Conservation (phyloP, 805 yeast species). For the Barnettozyma sp. region DNA sequence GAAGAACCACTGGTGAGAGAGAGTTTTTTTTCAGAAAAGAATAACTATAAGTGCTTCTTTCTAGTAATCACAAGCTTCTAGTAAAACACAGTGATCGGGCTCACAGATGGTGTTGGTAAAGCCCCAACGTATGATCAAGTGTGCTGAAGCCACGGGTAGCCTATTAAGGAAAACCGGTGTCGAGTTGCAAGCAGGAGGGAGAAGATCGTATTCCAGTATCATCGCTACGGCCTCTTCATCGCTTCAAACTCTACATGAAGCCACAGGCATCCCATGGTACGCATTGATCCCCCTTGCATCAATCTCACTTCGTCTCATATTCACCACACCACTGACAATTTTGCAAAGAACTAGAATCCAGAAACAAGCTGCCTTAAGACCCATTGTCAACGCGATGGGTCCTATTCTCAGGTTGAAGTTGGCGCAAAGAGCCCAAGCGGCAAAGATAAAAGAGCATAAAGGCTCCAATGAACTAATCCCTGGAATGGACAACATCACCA, state of each 20-base stretch:
- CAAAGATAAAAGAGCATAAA: slow-evolving; percentile 25
- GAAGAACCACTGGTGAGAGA: too few species aligned
- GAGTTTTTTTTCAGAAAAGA: too few species aligned
- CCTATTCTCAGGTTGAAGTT: slow-evolving; percentile 60
- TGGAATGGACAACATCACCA: slow-evolving; percentile 3
- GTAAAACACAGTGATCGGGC: too few species aligned
- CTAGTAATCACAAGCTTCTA: too few species aligned
- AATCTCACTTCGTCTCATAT: slow-evolving; percentile 49
- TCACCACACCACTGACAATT: slow-evolving; percentile 77
- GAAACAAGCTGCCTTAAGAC: slow-evolving; percentile 64
- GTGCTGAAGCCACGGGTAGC: too few species aligned
- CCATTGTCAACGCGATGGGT: slow-evolving; percentile 63
- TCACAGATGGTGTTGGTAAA: too few species aligned
- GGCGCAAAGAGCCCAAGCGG: slow-evolving; percentile 30
- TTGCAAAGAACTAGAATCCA: slow-evolving; percentile 61
- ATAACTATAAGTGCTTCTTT: too few species aligned
- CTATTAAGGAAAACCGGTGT: not conserved
- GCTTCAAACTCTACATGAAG: slow-evolving; percentile 43
- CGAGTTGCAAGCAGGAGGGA: not conserved
- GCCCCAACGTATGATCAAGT: too few species aligned
- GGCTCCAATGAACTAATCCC: slow-evolving; percentile 15
- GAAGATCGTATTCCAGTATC: slow-evolving; percentile 12
- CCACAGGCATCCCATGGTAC: slow-evolving; percentile 77
- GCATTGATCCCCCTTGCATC: slow-evolving; percentile 70
- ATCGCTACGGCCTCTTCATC: slow-evolving; percentile 23